Evolutionary conservation across 1,284 basidiomycete species (phyloP), one percentile per base, ranked within the genome.

Genomic region (Cryptococcus sp.): DNA sequence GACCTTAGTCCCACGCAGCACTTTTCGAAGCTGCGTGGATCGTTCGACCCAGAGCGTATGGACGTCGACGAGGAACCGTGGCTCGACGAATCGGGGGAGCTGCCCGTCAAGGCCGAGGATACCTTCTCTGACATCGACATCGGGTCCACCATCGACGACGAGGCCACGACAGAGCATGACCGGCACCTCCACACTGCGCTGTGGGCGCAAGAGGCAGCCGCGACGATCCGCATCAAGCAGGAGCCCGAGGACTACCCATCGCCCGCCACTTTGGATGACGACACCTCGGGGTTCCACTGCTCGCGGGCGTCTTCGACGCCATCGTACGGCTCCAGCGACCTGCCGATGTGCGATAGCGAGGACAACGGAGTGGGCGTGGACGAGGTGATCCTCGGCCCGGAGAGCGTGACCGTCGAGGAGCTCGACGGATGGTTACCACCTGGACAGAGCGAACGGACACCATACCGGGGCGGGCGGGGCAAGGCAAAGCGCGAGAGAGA

Each of bases 211-310:
- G 67, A 70, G 12, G 67, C 69, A 6, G 67, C 68, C 8, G 63
- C 59, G 15, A 58, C 64, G 6, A 63, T 70, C 51, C 53, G 52
- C 21, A 62, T 75, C 63, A 75, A 73, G 55, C 62, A 70, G 39
- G 71, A 73, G 45, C 65, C 65, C 0, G 67, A 68, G 47, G 72
- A 70, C 50, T 75, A 71, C 57, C 70, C 72, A 5, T 73, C 73
- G 0, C 73, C 73, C 1, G 62, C 68, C 11, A 64, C 66, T n/a
- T 64, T 64, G 6, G 48, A 48, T 11, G 67, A 69, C 36, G 64
- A 65, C 39, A 49, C 60, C 13, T 55, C 61, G 5, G 54, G 54
- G 3, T 62, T 55, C 18, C 52, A 55, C 15, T 56, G 56, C 18
- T 68, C 69, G n/a, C 56, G 58, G 50, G 61, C 52, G 16, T 59